phyloP scores from a whole-genome alignment of 441 rosid genomes.

The Adansonia madagascariensis region DNA sequence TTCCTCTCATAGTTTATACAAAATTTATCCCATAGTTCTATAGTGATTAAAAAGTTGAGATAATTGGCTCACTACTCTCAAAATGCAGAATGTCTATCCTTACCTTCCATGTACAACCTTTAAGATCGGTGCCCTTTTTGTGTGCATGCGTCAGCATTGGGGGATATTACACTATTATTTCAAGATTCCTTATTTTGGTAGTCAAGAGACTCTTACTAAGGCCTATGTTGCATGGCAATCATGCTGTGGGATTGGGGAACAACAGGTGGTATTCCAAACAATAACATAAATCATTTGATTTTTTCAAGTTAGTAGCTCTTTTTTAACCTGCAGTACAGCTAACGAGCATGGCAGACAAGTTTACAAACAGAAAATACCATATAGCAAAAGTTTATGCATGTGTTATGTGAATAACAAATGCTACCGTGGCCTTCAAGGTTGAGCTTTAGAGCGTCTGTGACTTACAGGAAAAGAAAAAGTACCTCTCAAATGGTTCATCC shows the following conservation, averaged over 20 bases:
- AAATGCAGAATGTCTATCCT: background rate
- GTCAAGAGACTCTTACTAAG: background rate
- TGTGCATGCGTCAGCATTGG: background rate
- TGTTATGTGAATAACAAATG: constrained; percentile 9
- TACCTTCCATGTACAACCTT: background rate
- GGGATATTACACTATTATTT: background rate
- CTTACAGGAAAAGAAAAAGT: constrained; percentile 20
- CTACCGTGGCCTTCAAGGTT: background rate
- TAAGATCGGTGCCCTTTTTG: background rate
- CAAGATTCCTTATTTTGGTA: background rate
- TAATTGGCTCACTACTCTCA: background rate
- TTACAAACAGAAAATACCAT: background rate
- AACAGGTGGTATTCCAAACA: background rate
- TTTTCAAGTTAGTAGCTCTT: background rate
- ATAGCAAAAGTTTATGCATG: background rate
- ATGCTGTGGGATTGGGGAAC: background rate
- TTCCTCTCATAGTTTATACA: constrained; percentile 2
- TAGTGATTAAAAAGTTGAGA: background rate
- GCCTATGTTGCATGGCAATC: background rate
- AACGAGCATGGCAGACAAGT: background rate
- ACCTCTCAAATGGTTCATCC: constrained; percentile 81
- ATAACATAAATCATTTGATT: background rate
- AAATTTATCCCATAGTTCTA: background rate
- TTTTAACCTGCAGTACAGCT: background rate
- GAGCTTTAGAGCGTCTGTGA: constrained; percentile 11